Evolutionary conservation across 2,329 filamentous ascomycete genomes (phyloP).

Genomic region (Acephala macrosclerotiorum): DNA sequence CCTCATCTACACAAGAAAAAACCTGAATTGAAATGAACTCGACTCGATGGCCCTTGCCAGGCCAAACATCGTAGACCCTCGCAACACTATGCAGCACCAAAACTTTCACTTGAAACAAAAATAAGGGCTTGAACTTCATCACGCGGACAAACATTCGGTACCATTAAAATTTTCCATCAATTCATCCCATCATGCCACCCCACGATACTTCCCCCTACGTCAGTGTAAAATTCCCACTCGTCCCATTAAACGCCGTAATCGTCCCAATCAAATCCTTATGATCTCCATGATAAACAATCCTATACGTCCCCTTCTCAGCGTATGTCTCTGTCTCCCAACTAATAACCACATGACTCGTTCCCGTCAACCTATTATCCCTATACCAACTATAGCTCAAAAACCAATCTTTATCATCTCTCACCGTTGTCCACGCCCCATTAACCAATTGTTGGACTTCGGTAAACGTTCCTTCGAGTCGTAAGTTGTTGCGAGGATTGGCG

Average conservation of each 20-base stretch:
- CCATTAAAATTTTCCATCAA: background rate
- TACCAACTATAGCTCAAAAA: conserved; percentile 82
- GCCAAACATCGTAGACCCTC: too few relatives aligned
- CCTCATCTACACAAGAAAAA: too few relatives aligned
- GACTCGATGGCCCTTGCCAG: too few relatives aligned
- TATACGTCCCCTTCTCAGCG: conserved; percentile 71
- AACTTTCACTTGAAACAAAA: too few relatives aligned
- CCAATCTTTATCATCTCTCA: conserved; percentile 83
- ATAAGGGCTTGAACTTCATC: too few relatives aligned
- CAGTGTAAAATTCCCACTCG: conserved; percentile 51
- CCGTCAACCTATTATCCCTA: conserved; percentile 71
- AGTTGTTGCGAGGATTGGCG: conserved; percentile 89
- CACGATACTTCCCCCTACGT: background rate
- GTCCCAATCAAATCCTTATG: conserved; percentile 67
- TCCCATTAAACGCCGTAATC: conserved; percentile 73
- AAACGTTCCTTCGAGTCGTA: conserved; percentile 79
- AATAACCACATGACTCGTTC: conserved; percentile 78
- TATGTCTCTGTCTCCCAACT: conserved; percentile 76
- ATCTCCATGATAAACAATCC: conserved; percentile 85
- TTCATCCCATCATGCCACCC: background rate
- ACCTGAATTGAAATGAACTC: too few relatives aligned
- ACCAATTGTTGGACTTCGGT: conserved; percentile 72
- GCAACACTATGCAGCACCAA: too few relatives aligned
- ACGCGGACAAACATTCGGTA: background rate
- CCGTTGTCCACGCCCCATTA: conserved; percentile 64